Evolutionary conservation across 2,329 filamentous ascomycete genomes (phyloP), one percentile per base, ranked within the genome.

Genomic region (Pleurostoma richardsiae): DNA sequence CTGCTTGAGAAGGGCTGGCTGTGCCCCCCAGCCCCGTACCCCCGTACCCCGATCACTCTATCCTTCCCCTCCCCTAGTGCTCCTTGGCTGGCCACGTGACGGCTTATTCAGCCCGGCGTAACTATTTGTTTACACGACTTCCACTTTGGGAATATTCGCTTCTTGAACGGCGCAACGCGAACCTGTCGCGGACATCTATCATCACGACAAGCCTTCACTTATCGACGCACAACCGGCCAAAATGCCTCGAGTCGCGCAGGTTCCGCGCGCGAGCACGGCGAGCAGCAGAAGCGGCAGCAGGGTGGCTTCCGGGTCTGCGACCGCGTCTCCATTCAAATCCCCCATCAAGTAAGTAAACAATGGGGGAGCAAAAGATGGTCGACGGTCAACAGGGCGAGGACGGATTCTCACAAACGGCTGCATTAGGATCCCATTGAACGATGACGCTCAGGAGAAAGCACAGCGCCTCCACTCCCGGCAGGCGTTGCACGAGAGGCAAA

Each of bases 401-500:
- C n/a, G n/a, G 33, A 36, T n/a, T 36, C 33, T 36, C n/a, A 36
- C 33, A 36, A 8, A 8, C 33, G n/a, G n/a, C n/a, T 29, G 38
- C 30, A 30, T 41, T 59, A 95, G 90, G 65, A 95, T 99, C 50
- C 91, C 94, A 33, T 81, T 99, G 52, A 97, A 97, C 72, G 94
- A 99, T 72, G 94, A 99, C 75, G 85, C 82, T 50, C 83, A 86
- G 57, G 94, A 99, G 71, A 96, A 95, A 68, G 91, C 90, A 42
- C 85, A 86, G 57, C 86, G 94, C 43, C 76, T 92, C 60, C 87
- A 94, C 62, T 90, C 88, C 51, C 85, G 94, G 60, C 89, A 95
- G 70, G 90, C 88, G 31, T 81, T 89, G 30, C 87, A 96, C 64
- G 89, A 95, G 65, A 85, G 85, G 56, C 91, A 96, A 64, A 88